Evolutionary conservation across 1,284 basidiomycete genomes (phyloP).

Genomic region (Grifola frondosa): DNA sequence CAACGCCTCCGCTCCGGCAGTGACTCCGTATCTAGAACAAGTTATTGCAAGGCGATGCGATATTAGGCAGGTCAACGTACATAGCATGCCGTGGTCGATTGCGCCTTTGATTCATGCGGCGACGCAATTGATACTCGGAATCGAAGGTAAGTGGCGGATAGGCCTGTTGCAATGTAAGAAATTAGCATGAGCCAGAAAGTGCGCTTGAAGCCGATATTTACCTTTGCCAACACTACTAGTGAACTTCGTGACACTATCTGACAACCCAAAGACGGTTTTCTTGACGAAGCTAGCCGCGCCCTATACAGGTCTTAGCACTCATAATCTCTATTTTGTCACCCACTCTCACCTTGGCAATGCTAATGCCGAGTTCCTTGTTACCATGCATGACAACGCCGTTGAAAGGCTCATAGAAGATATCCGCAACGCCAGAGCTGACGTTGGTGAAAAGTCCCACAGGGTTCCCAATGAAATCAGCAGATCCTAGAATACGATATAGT

Average conservation of each 20-base stretch:
- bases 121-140: conserved; percentile 89
- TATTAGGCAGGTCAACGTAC: conserved; percentile 45
- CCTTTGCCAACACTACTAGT: conserved; percentile 98
- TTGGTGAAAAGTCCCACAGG: conserved; percentile 98
- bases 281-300: conserved; percentile 98
- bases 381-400: conserved; percentile 98
- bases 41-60: conserved; percentile 1
- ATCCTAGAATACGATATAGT: conserved; percentile 94
- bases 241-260: conserved; percentile 96
- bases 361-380: conserved; percentile 92
- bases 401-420: conserved; percentile 99
- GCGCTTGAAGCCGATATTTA: conserved; percentile 24
- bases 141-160: conserved; percentile 98
- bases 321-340: no score
- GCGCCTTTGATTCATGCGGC: conserved; percentile 85
- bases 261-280: conserved; percentile 97
- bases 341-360: conserved; percentile 89
- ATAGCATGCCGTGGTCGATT: conserved; percentile 97
- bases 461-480: conserved; percentile 92
- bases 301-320: conserved; percentile 25
- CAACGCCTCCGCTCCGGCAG: conserved; percentile 92
- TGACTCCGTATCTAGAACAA: conserved; percentile 77
- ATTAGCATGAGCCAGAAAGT: no score
- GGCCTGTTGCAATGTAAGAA: conserved; percentile 46
- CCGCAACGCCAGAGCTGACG: conserved; percentile 97